phyloP scores from a whole-genome alignment of 257 asterid species.

The Datura wrightii region DNA sequence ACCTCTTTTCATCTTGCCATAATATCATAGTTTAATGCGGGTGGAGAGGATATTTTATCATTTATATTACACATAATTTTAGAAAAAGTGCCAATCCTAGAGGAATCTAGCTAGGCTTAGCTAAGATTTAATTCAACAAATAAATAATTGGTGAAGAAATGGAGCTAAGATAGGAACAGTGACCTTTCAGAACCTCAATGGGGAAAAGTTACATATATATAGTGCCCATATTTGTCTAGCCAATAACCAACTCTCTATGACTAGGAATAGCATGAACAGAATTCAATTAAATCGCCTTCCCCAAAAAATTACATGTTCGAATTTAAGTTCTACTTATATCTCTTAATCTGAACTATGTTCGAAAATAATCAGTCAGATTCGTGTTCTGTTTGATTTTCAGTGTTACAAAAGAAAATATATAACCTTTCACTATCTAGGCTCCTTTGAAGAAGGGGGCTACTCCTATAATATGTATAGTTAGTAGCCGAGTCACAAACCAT shows the following conservation, averaged over 20 bases:
- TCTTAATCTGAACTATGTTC: too few relatives aligned
- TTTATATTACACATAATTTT: background rate
- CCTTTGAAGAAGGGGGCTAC: too few relatives aligned
- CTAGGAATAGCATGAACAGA: conserved; percentile 7
- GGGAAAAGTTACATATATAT: background rate
- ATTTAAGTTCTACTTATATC: too few relatives aligned
- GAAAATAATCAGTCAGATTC: too few relatives aligned
- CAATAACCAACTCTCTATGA: background rate
- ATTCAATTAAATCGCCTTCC: too few relatives aligned
- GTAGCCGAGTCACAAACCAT: background rate
- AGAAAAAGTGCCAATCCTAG: background rate
- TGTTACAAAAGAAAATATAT: too few relatives aligned
- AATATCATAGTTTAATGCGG: background rate
- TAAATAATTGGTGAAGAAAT: background rate
- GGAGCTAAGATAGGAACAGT: background rate
- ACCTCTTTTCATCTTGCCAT: background rate
- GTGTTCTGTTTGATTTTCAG: too few relatives aligned
- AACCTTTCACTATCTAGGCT: too few relatives aligned
- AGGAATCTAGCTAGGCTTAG: background rate
- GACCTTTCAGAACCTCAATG: conserved; percentile 7
- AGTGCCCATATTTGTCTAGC: background rate
- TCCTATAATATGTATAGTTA: too few relatives aligned
- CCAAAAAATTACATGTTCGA: too few relatives aligned
- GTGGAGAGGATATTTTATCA: background rate
- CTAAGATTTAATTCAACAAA: background rate